Evolutionary conservation across 78 protist genomes (phyloP).

Genomic region (Guillardia theta): DNA sequence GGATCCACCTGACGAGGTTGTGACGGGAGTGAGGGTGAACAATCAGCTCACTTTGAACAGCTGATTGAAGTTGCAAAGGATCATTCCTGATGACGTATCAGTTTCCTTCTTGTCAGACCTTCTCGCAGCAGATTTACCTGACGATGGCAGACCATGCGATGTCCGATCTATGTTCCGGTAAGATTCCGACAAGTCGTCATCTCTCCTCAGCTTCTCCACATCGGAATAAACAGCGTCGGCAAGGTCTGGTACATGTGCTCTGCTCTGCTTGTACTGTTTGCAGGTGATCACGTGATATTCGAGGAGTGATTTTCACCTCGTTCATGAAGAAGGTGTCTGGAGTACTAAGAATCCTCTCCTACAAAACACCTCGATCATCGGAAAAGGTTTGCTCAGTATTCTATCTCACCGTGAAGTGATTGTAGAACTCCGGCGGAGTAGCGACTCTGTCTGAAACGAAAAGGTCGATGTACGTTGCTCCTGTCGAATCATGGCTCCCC

Average conservation of each 20-base stretch:
- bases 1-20: constrained; percentile 4
- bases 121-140: no score
- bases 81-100: neutral
- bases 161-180: neutral
- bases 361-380: no score
- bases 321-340: constrained; percentile 30
- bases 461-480: neutral
- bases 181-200: neutral
- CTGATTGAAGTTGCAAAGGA: constrained; percentile 37
- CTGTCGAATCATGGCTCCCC: constrained; percentile 11
- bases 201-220: no score
- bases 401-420: no score
- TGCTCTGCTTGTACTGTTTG: neutral
- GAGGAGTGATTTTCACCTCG: no score
- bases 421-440: neutral
- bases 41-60: neutral
- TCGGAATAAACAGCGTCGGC: constrained; percentile 30
- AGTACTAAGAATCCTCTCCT: neutral
- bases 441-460: neutral
- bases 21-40: neutral
- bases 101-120: no score
- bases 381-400: no score
- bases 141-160: neutral
- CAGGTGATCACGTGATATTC: no score
- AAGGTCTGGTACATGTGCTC: neutral